A percentile compares a stretch with the other conserved stretches of the same genome.
Evolutionary conservation across 2,329 filamentous ascomycete species (phyloP).

Genomic region (Fusarium sp.): DNA sequence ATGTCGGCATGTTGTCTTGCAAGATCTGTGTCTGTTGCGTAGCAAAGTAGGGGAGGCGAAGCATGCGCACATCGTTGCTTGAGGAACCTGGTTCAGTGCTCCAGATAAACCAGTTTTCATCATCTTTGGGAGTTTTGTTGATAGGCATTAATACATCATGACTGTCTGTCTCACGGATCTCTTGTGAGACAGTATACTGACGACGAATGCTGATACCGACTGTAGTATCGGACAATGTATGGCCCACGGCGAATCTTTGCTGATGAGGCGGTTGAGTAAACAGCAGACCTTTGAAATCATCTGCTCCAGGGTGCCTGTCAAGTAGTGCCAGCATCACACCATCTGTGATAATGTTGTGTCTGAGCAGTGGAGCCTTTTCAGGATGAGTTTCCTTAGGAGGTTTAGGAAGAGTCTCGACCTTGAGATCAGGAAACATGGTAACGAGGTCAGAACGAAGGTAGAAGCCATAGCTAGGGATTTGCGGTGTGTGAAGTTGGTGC

Average conservation of each 20-base stretch:
- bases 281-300: not conserved
- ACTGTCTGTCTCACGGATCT: not conserved
- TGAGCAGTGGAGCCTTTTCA: not conserved
- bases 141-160: not conserved
- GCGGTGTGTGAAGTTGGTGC: not conserved
- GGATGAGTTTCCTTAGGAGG: not conserved
- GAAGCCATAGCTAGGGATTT: not conserved
- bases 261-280: not conserved
- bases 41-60: not conserved
- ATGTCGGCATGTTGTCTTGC: not conserved
- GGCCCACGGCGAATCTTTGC: not conserved
- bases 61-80: not conserved
- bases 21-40: not conserved
- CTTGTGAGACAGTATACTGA: not conserved
- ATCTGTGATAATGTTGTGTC: not conserved
- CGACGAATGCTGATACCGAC: not conserved
- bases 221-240: not conserved
- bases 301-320: not conserved
- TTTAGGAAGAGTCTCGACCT: not conserved
- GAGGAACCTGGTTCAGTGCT: not conserved
- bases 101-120: not conserved
- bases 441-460: not conserved
- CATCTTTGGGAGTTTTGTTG: not conserved
- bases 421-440: not conserved
- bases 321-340: not conserved